These are phyloP conservation scores for Tetracentron sinense DNA, from an alignment of 164 flowering plant species.

Conservation along the genomic window DNA sequence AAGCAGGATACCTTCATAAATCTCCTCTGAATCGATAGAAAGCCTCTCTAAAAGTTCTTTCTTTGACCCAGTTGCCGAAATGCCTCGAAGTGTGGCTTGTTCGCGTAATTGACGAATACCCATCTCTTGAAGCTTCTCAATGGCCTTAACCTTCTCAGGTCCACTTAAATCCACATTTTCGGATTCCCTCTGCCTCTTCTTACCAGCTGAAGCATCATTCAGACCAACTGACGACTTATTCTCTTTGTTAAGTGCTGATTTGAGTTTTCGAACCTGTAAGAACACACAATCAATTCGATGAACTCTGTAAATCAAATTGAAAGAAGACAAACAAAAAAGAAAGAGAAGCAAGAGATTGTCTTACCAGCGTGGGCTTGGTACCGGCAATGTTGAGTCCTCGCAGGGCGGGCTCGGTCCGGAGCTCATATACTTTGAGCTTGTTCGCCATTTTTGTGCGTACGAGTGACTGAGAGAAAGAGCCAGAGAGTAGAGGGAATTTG, in stretches of 20 bases:
- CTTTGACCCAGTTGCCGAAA: slow-evolving; percentile 46
- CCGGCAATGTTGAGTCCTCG: slow-evolving; percentile 65
- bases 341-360: background rate
- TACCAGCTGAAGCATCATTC: slow-evolving; percentile 9
- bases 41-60: slow-evolving; percentile 57
- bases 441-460: slow-evolving; percentile 32
- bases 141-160: slow-evolving; percentile 25
- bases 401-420: slow-evolving; percentile 45
- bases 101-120: slow-evolving; percentile 47
- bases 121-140: slow-evolving; percentile 41
- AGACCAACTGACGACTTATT: slow-evolving; percentile 10
- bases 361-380: slow-evolving; percentile 44
- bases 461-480: background rate
- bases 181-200: slow-evolving; percentile 26
- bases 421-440: slow-evolving; percentile 61
- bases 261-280: slow-evolving; percentile 52
- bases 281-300: background rate
- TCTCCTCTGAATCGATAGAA: slow-evolving; percentile 14
- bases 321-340: background rate
- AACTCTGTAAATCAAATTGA: background rate
- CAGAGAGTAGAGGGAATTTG: background rate
- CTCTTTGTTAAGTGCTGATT: slow-evolving; percentile 43
- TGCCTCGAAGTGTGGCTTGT: slow-evolving; percentile 42
- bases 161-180: slow-evolving; percentile 19
- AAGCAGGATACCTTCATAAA: slow-evolving; percentile 15